Conservation (phyloP, 2,329 filamentous ascomycete species). For the Colletotrichum nymphaeae region DNA sequence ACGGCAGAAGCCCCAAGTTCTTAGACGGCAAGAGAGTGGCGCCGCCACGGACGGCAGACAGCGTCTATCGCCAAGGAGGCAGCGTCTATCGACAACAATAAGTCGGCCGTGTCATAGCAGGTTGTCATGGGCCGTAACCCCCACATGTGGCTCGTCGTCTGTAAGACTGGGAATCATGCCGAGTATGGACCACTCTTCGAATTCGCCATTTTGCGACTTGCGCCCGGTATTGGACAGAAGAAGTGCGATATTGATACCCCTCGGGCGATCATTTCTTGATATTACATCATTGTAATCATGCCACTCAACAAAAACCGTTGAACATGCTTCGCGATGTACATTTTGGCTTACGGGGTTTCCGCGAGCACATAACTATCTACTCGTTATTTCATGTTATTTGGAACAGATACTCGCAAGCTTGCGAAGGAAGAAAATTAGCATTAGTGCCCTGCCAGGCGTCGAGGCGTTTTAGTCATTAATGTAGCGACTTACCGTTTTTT, state of each 20-base stretch:
- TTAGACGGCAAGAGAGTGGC: constrained; percentile 65
- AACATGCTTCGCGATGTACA: not conserved
- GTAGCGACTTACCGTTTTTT: constrained; percentile 26
- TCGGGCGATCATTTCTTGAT: not conserved
- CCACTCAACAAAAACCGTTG: not conserved
- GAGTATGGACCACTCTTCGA: not conserved
- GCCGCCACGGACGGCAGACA: constrained; percentile 12
- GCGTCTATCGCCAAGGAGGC: not conserved
- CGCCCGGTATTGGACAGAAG: not conserved
- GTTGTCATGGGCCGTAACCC: not conserved
- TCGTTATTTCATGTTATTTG: not conserved
- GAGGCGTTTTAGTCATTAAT: constrained; percentile 29
- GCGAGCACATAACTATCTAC: not conserved
- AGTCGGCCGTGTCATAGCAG: not conserved
- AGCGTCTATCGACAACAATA: not conserved
- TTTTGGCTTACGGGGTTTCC: not conserved
- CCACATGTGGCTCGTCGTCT: not conserved
- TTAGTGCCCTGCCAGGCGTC: constrained; percentile 23
- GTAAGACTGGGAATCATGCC: not conserved
- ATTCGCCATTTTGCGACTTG: not conserved
- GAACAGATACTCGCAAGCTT: not conserved
- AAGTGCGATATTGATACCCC: constrained; percentile 28
- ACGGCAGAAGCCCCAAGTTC: constrained; percentile 62
- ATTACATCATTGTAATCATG: constrained; percentile 1
- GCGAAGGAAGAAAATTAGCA: not conserved